These are phyloP conservation scores for Straminergon stramineum DNA, from an alignment of 225 moss, liverwort and hornwort genomes.

Conservation along the genomic window DNA sequence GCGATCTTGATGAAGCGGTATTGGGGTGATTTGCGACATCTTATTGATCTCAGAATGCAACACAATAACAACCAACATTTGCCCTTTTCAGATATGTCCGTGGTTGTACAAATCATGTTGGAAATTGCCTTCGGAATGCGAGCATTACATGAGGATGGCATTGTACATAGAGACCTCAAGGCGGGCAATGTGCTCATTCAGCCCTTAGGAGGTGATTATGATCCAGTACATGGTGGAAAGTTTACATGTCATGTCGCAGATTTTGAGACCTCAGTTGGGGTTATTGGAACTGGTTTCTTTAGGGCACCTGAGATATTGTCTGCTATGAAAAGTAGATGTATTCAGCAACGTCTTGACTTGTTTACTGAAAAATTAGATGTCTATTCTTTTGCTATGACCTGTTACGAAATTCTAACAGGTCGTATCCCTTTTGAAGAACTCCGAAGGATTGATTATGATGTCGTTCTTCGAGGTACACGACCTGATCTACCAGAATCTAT, in stretches of 20 bases:
- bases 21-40: background rate
- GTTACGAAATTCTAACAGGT: background rate
- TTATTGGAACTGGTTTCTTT: rapidly evolving
- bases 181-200: background rate
- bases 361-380: background rate
- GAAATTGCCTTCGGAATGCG: background rate
- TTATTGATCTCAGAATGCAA: rapidly evolving
- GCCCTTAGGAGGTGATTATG: background rate
- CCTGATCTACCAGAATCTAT: rapidly evolving
- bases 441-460: rapidly evolving
- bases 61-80: too few species aligned
- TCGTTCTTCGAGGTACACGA: rapidly evolving
- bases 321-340: rapidly evolving
- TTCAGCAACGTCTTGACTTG: rapidly evolving
- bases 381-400: background rate
- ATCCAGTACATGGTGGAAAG: background rate
- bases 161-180: background rate
- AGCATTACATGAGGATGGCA: background rate
- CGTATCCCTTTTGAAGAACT: background rate
- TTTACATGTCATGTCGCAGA: background rate
- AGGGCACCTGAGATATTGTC: background rate
- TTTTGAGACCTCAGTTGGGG: rapidly evolving
- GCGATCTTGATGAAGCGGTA: background rate
- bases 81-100: background rate
- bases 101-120: background rate